phyloP scores from a whole-genome alignment of 1,284 basidiomycete species.

The Mycosarcoma mackinlayi region DNA sequence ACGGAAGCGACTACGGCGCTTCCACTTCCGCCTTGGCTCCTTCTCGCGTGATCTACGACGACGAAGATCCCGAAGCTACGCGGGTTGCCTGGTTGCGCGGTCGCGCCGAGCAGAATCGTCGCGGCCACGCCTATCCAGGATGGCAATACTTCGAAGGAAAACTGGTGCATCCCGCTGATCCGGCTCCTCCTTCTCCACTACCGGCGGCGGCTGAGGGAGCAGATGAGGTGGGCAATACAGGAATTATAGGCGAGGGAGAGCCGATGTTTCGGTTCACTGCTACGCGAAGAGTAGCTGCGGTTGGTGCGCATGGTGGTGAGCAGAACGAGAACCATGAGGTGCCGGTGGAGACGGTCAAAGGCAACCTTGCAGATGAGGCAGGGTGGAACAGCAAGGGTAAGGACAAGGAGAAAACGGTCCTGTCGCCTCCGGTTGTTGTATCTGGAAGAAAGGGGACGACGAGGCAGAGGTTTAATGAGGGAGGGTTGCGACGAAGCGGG shows the following conservation, averaged over 20 bases:
- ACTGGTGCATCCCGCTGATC: too few relatives aligned
- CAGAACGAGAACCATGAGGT: neutral
- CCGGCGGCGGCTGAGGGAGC: too few relatives aligned
- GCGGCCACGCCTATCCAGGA: too few relatives aligned
- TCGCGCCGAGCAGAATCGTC: neutral
- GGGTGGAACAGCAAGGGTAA: too few relatives aligned
- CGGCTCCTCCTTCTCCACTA: too few relatives aligned
- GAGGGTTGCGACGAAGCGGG: neutral
- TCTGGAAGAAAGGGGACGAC: neutral
- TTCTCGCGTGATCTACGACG: constrained; percentile 12
- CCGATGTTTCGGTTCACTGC: too few relatives aligned
- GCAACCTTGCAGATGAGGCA: neutral
- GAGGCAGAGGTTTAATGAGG: constrained; percentile 15
- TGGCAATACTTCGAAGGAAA: neutral
- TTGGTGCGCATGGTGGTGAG: neutral
- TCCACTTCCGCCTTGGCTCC: neutral
- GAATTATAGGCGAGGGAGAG: too few relatives aligned
- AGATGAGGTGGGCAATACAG: neutral
- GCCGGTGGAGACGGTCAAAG: constrained; percentile 5
- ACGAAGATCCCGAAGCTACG: constrained; percentile 14
- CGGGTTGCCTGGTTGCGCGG: constrained; percentile 9
- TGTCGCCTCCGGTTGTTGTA: too few relatives aligned
- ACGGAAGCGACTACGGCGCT: neutral
- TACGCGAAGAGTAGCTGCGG: too few relatives aligned
- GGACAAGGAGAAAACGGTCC: neutral